Evolutionary conservation across 495 filamentous ascomycete genomes (phyloP), one percentile per base, ranked within the genome.

Genomic region (Penicillium coprophilum): DNA sequence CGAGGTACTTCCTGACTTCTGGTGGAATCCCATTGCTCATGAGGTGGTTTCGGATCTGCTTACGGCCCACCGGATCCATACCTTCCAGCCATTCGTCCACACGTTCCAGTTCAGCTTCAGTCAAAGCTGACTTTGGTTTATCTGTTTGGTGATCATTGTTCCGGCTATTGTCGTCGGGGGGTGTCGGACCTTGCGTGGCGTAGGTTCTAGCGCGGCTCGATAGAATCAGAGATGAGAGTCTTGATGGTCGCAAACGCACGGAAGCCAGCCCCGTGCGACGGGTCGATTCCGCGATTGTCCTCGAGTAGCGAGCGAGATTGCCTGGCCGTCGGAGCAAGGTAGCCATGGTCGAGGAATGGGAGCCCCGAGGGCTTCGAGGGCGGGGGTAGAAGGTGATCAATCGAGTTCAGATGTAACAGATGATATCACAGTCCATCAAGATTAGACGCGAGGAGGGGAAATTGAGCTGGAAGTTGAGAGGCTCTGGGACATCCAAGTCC

Each of bases 261-360:
- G 70, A 65, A 28, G 67, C 69, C 46, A 73, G 71, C 53, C 62
- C 70, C 56, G 76, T 69, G 58, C 77, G 77, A 50, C 73, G 49
- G 39, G 79, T 61, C 48, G 66, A 68, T 55, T 78, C 74, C 57
- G 82, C 61, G 59, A 78, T 79, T 56, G 74, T 75, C 69, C 74
- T 81, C 63, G 84, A 81, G 67, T 83, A 74, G 70, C 83, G 80
- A 71, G 83, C 81, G 70, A 88, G 68, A 71, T 81, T 77, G 72
- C 82, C 79, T 67, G 87, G 82, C 70, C 82, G 84, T 64, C 85
- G 83, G 57, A 89, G 74, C 63, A 87, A 67, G 68, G 79, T 78
- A 67, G 85, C 82, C 85, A 88, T 88, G 68, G 65, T 77, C 73
- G 74, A 74, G 69, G 69, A 69, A 62, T 55, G 58, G 62, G 60